phyloP scores from a whole-genome alignment of 164 flowering plant genomes.

The Hamamelis virginiana region DNA sequence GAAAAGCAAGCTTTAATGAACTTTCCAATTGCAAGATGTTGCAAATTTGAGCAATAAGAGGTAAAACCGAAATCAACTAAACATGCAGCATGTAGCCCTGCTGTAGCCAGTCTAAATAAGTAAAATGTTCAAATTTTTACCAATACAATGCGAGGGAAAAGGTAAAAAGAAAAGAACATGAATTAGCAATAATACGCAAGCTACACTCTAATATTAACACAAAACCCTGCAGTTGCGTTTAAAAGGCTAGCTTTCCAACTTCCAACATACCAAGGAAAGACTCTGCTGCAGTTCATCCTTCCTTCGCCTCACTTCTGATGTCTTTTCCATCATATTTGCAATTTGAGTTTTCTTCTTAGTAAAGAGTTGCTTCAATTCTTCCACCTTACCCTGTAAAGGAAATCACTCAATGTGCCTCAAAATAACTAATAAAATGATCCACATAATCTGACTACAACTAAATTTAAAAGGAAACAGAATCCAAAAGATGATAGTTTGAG shows the following conservation, averaged over 20 bases:
- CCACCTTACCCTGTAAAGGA: conserved; percentile 51
- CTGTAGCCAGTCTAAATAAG: no score
- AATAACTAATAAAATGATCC: background rate
- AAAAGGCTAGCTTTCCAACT: background rate
- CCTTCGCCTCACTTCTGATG: conserved; percentile 63
- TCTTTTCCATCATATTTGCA: conserved; percentile 61
- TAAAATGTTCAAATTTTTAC: no score
- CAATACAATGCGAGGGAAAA: no score
- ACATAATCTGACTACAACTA: background rate
- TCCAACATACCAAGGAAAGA: conserved; percentile 55
- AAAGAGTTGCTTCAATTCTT: conserved; percentile 37
- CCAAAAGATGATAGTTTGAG: background rate
- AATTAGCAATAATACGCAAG: background rate
- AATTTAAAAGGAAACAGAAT: background rate
- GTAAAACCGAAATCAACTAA: background rate
- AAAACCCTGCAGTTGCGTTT: background rate
- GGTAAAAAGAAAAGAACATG: no score
- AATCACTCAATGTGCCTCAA: background rate
- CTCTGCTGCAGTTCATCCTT: conserved; percentile 60
- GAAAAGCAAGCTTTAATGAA: background rate
- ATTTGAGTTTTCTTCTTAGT: conserved; percentile 55
- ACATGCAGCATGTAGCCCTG: no score
- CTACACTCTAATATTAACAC: background rate
- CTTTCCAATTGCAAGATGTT: background rate
- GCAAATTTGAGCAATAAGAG: background rate